These are phyloP conservation scores for Elaeis oleifera DNA, from an alignment of 202 grass and related monocot species.

Conservation along the genomic window DNA sequence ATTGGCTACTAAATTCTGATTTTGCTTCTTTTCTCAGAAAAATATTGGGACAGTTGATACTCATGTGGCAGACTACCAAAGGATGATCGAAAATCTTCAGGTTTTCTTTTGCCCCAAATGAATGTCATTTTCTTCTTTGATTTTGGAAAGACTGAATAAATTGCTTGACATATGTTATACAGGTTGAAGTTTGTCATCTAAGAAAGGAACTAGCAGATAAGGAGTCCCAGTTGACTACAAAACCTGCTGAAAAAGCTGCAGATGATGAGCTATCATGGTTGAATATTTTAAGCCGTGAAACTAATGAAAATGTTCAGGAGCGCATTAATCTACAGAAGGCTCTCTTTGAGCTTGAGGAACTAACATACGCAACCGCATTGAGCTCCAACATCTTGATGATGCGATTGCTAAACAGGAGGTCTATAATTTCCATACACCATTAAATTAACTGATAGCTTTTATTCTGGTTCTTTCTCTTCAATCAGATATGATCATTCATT, in stretches of 20 bases:
- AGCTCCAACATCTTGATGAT: slow-evolving; percentile 34
- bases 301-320: slow-evolving; percentile 28
- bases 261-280: slow-evolving; percentile 83
- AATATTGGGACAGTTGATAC: slow-evolving; percentile 15
- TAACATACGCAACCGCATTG: slow-evolving; percentile 20
- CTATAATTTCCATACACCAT: slow-evolving; percentile 6
- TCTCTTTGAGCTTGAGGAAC: slow-evolving; percentile 27
- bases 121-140: no score
- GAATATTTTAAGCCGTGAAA: slow-evolving; percentile 70
- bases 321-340: slow-evolving; percentile 27
- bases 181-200: slow-evolving; percentile 80
- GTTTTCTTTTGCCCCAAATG: slow-evolving; percentile 30
- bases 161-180: slow-evolving; percentile 12
- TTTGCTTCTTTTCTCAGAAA: slow-evolving; percentile 10
- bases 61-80: slow-evolving; percentile 70
- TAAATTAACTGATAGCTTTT: no score
- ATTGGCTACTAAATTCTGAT: background rate
- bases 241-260: slow-evolving; percentile 70
- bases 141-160: no score
- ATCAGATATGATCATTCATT: no score
- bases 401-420: slow-evolving; percentile 78
- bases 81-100: slow-evolving; percentile 94
- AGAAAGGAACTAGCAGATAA: slow-evolving; percentile 90
- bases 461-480: no score
- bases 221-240: slow-evolving; percentile 78